Percentiles rank a stretch among this genome's conserved stretches.
phyloP scores from a whole-genome alignment of 108 stramenopile species.

The Tribonema minus region DNA sequence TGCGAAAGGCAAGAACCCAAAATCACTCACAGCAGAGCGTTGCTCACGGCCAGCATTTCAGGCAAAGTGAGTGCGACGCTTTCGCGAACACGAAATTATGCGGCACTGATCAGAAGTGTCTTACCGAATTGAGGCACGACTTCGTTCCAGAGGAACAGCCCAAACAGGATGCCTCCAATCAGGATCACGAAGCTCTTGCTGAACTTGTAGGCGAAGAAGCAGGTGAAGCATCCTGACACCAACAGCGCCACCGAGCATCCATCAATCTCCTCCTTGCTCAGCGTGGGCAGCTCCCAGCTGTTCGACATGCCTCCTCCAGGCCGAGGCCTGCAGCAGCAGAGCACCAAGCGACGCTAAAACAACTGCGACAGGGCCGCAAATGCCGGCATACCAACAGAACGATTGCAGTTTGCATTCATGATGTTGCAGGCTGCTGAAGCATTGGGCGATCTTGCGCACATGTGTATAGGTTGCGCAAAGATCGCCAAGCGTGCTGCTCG shows the following conservation, averaged over 20 bases:
- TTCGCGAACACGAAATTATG: background rate
- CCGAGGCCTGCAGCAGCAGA: too few relatives aligned
- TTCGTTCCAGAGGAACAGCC: background rate
- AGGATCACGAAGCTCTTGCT: background rate
- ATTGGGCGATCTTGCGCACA: too few relatives aligned
- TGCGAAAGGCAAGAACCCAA: background rate
- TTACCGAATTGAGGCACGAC: slow-evolving; percentile 14
- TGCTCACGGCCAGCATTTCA: background rate
- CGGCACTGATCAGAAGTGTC: background rate
- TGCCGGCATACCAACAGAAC: too few relatives aligned
- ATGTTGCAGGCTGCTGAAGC: too few relatives aligned
- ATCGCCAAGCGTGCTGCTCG: too few relatives aligned
- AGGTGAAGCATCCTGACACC: background rate
- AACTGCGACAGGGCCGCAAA: too few relatives aligned
- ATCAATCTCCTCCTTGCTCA: too few relatives aligned
- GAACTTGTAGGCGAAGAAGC: background rate
- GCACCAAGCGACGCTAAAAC: too few relatives aligned
- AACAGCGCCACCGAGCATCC: background rate
- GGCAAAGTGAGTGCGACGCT: background rate
- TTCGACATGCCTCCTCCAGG: too few relatives aligned
- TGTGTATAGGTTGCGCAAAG: too few relatives aligned
- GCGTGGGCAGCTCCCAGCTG: too few relatives aligned
- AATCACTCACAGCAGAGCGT: background rate
- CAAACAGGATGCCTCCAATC: background rate
- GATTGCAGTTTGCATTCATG: too few relatives aligned